phyloP scores from a whole-genome alignment of 1,284 basidiomycete species.

The Phellopilus nigrolimitatus region DNA sequence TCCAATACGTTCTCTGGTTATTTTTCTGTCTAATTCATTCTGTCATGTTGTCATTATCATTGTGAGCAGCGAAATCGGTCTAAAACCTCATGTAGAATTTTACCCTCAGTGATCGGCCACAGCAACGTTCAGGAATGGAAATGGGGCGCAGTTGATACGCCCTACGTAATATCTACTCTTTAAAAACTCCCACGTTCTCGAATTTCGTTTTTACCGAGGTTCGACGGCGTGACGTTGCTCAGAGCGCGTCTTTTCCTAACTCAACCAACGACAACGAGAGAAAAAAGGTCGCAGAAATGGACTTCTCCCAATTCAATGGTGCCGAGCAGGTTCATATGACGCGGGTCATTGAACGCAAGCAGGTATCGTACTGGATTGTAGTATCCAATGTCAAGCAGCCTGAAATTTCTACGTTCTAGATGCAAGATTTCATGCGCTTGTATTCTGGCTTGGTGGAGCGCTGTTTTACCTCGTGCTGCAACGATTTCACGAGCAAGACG shows the following conservation, averaged over 20 bases:
- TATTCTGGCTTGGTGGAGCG: slow-evolving; percentile 96
- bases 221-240: not conserved
- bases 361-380: slow-evolving; percentile 46
- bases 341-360: slow-evolving; percentile 89
- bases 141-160: too few species aligned
- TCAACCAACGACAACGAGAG: not conserved
- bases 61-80: too few species aligned
- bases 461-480: slow-evolving; percentile 93
- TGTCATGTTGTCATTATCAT: too few species aligned
- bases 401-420: slow-evolving; percentile 44
- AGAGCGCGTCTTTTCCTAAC: not conserved
- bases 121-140: too few species aligned
- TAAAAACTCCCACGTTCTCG: too few species aligned
- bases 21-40: too few species aligned
- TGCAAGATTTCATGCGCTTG: slow-evolving; percentile 97
- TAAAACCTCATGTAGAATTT: too few species aligned
- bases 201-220: too few species aligned
- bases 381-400: not conserved
- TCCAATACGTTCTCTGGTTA: too few species aligned
- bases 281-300: too few species aligned
- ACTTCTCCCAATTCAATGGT: slow-evolving; percentile 79
- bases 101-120: too few species aligned
- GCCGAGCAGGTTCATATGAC: slow-evolving; percentile 90
- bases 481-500: slow-evolving; percentile 95
- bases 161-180: too few species aligned